Evolutionary conservation across 148 eudicot genomes (phyloP).

Genomic region (Simmondsia chinensis): DNA sequence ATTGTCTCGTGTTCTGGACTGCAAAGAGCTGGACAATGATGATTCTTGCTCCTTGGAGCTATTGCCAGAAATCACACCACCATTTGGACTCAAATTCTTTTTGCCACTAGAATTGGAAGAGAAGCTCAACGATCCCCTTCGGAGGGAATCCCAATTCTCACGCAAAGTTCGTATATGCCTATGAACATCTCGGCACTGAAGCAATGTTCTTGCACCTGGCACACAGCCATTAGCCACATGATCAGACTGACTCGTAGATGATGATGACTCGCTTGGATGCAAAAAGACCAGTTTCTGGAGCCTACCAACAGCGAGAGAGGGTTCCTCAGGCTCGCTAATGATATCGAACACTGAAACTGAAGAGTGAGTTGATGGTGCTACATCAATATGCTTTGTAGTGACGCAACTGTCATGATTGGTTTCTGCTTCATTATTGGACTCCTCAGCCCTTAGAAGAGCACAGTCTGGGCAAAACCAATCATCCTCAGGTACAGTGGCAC

Average conservation of each 20-base stretch:
- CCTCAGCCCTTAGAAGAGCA: slow-evolving; percentile 44
- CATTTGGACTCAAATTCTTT: slow-evolving; percentile 6
- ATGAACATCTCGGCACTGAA: slow-evolving; percentile 47
- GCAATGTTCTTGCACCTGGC: slow-evolving; percentile 49
- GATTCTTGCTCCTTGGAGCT: slow-evolving; percentile 11
- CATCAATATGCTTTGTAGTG: background rate
- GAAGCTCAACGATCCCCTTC: slow-evolving; percentile 57
- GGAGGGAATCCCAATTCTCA: slow-evolving; percentile 65
- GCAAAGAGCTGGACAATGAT: slow-evolving; percentile 21
- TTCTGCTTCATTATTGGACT: slow-evolving; percentile 22
- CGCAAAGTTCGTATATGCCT: slow-evolving; percentile 53
- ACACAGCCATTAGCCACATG: slow-evolving; percentile 5
- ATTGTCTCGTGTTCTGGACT: slow-evolving; percentile 14
- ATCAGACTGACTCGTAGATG: slow-evolving; percentile 9
- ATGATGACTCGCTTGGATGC: slow-evolving; percentile 9
- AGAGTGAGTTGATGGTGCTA: slow-evolving; percentile 9
- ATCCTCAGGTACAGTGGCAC: slow-evolving; percentile 78
- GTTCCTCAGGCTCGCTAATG: slow-evolving; percentile 29
- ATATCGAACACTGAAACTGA: slow-evolving; percentile 48
- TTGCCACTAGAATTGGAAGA: slow-evolving; percentile 16
- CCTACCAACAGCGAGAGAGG: slow-evolving; percentile 21
- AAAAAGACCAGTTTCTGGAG: slow-evolving; percentile 15
- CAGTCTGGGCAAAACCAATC: slow-evolving; percentile 91
- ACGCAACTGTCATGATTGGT: slow-evolving; percentile 4
- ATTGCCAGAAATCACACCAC: background rate